Evolutionary conservation across 2,329 filamentous ascomycete genomes (phyloP), one percentile per base, ranked within the genome.

Genomic region (Zasmidium cellare): DNA sequence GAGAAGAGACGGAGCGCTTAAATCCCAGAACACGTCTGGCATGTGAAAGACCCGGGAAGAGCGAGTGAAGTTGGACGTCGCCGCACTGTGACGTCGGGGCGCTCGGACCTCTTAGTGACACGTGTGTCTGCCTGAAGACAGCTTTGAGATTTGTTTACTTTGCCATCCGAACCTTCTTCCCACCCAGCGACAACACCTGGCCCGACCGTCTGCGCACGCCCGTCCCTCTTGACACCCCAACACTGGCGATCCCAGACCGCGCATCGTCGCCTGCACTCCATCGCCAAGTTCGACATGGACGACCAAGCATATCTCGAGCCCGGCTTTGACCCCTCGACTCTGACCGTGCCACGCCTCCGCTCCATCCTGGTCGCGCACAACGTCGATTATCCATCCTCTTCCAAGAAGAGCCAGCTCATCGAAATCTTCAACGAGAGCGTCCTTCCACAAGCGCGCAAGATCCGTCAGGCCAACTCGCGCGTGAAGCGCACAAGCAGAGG

Each of bases 351-450:
- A 24, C 89, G 89, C 47, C 81, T 99, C 67, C 90, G 94, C 69
- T 93, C 90, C 50, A 96, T 97, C 65, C 85, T 99, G 57, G 90
- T 97, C 69, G 89, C 87, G 64, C 91, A 99, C 77, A 89, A 92
- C 72, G 80, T 97, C 69, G 78, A 86, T 38, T 97, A 96, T 72
- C 88, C 92, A 3, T 87, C 91, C 0, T 92, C 87, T 3, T 92
- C 94, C 12, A 99, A 97, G 79, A 99, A 99, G 79, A 79, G 86
- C 0, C 88, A 96, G 71, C 85, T 99, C 20, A 82, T 99, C 59
- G 86, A 89, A 7, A 85, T 97, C 48, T 92, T 99, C 75, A 87
- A 88, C 70, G 81, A 89, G 28, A 80, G 94, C 62, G 83, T 99
- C 24, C 77, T 90, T 3, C 89, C 93, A 0, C 88, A 93, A 67